These are phyloP conservation scores for Ocimum tenuiflorum DNA, from an alignment of 257 asterid species.

Conservation along the genomic window DNA sequence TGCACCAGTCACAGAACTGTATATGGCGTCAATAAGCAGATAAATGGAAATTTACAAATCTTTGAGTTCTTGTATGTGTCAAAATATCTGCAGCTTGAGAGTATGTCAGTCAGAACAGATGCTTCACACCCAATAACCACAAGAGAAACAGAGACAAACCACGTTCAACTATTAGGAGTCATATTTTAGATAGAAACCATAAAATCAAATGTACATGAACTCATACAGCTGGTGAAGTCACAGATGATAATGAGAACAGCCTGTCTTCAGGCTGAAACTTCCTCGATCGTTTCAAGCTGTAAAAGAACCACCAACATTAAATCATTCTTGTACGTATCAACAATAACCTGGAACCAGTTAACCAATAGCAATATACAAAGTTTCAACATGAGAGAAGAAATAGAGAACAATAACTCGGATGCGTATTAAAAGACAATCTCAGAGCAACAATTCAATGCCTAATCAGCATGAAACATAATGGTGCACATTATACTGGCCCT, in stretches of 20 bases:
- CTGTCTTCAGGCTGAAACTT: slow-evolving; percentile 97
- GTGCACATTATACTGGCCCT: not conserved
- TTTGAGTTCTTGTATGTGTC: not conserved
- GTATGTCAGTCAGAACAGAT: no score
- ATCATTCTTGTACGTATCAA: slow-evolving; percentile 12
- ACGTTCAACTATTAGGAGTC: not conserved
- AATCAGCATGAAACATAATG: not conserved
- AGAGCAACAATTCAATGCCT: not conserved
- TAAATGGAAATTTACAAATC: not conserved
- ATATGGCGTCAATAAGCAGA: no score
- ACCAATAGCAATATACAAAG: not conserved
- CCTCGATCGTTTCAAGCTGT: slow-evolving; percentile 90
- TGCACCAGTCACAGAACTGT: no score
- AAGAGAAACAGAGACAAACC: not conserved
- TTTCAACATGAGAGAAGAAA: not conserved
- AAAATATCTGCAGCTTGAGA: not conserved
- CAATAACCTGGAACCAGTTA: not conserved
- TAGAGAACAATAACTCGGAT: not conserved
- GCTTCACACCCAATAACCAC: not conserved
- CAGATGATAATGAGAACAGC: slow-evolving; percentile 89
- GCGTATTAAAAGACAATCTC: not conserved
- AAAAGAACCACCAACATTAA: slow-evolving; percentile 6
- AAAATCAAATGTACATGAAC: slow-evolving; percentile 9
- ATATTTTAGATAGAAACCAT: not conserved
- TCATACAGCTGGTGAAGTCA: slow-evolving; percentile 91